Base-by-base conservation (phyloP, 352 stramenopile species). In the Phytopythium cucurbitacearum region DNA sequence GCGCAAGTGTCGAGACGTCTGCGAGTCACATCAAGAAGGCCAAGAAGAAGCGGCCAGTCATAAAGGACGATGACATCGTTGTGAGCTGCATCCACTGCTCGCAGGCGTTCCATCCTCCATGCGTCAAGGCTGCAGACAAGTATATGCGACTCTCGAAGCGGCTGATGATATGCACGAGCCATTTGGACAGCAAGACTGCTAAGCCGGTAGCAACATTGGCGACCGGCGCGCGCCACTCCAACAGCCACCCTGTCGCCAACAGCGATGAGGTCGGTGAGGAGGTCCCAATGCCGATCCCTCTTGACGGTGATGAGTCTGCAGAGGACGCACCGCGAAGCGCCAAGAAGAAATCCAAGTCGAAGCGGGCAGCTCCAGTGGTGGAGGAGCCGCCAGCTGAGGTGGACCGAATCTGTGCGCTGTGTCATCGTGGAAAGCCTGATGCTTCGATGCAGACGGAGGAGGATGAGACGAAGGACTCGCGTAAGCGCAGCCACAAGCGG, bases 21-120 rank as follows among this genome's bases (percentile, higher is more conserved):
- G 66, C 71, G 40, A 54, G 59, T 32, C 56, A 48, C 28, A 48
- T 48, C 34, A 37, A 49, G 37, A 38, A 36, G 16, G 28, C 41
- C 11, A 82, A 69, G 46, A 87, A 56, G 46, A 89, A 88, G 43
- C 81, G 79, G 51, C 58, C 56, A 5, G 63, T 56, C 16, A 76
- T 60, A 8, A 28, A 69, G 16, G 58, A 71, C 35, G 60, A 68
- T 28, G 35, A 15, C 28, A 42, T 58, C 32, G 59, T 95, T 21
- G 78, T 95, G 36, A 81, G 85, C 47, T 96, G 87, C 56, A 91
- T 95, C n/a, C 87, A 94, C 56, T 96, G 87, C 59, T 70, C 83
- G 1, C 67, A 91, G 60, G 82, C 80, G 4, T 89, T 90, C 21
- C 87, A 96, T 36, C 58, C 75, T n/a, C 54, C 81, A 7, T 97